These are phyloP conservation scores for Coemansia sp. DNA, from an alignment of 192 early-diverging fungal genomes.

Conservation along the genomic window DNA sequence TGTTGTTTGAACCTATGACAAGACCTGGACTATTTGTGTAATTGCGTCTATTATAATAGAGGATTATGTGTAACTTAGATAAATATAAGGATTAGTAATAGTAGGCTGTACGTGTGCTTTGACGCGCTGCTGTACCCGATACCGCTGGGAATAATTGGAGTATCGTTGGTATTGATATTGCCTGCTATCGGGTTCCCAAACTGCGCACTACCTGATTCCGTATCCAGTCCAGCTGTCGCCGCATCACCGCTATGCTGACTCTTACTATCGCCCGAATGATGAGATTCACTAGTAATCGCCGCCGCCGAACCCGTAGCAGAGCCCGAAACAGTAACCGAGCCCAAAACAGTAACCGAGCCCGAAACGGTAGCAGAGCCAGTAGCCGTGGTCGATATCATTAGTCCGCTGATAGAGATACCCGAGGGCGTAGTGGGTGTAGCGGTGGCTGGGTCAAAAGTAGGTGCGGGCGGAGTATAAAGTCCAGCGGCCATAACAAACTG, in stretches of 20 bases:
- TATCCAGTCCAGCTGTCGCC: constrained; percentile 18
- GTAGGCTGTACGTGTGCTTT: not conserved
- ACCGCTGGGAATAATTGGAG: constrained; percentile 38
- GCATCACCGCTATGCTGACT: constrained; percentile 8
- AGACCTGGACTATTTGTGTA: constrained; percentile 25
- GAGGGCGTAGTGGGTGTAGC: constrained; percentile 15
- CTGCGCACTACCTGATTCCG: constrained; percentile 12
- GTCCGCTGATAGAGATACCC: constrained; percentile 5
- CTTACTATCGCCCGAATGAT: not conserved
- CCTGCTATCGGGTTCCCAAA: constrained; percentile 51
- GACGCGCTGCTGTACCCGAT: constrained; percentile 31
- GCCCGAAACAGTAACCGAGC: not conserved
- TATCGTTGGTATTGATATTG: constrained; percentile 21
- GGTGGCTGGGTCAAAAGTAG: constrained; percentile 10
- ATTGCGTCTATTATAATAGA: no score
- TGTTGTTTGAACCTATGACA: constrained; percentile 54
- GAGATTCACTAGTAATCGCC: no score
- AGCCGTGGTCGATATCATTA: not conserved
- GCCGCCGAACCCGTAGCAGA: no score
- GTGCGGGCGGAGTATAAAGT: constrained; percentile 41
- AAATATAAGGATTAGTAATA: not conserved
- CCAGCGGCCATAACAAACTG: constrained; percentile 46
- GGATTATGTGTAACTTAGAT: not conserved
- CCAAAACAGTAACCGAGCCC: not conserved
- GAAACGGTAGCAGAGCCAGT: not conserved